Base-by-base conservation (phyloP, 805 yeast genomes). In the Monosporozyma yasuniensis region DNA sequence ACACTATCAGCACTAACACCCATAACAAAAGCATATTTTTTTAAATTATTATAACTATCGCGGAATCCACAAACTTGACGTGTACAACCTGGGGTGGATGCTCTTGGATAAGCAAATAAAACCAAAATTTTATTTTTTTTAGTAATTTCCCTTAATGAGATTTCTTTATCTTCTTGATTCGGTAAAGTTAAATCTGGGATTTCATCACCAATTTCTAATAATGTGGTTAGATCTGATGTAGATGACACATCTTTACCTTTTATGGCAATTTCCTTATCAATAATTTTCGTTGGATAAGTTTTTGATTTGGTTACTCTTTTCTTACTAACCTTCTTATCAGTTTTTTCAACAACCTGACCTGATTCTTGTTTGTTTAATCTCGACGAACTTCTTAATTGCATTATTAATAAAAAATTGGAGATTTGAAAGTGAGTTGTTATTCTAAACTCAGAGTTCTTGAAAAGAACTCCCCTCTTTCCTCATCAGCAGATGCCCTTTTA, bases 11-110 rank as follows among this genome's bases (percentile, higher is more conserved):
- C 83, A 60, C 95, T 84, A 46, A 91, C 65, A 0, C 99, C 99
- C 58, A 77, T 81, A 1, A 91, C 83, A 22, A 76, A 76, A 37
- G 76, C 69, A 44, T 72, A 65, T 38, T 61, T 48, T 44, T 65
- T 61, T 44, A 65, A 54, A 8, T 60, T 66, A 2, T 74, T 72
- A 64, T 70, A 82, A 57, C 79, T 79, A 55, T 79, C 82, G 58
- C 93, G 81, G 65, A 84, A 93, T 0, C 96, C 96, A 64, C 85
- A 78, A 2, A 90, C 97, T 69, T 91, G 99, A 58, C 88, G 78
- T 1, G 99, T 91, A 68, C 99, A 93, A 3, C 99, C 99, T 1
- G 96, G 96, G 0, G 98, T 91, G 23, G 84, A 80, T 0, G 98
- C 98, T 61, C 77, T 83, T 48, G 98, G 98, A 63, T 90, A 91